Base-by-base conservation (phyloP, 352 stramenopile species). In the Plasmopara viticola region DNA sequence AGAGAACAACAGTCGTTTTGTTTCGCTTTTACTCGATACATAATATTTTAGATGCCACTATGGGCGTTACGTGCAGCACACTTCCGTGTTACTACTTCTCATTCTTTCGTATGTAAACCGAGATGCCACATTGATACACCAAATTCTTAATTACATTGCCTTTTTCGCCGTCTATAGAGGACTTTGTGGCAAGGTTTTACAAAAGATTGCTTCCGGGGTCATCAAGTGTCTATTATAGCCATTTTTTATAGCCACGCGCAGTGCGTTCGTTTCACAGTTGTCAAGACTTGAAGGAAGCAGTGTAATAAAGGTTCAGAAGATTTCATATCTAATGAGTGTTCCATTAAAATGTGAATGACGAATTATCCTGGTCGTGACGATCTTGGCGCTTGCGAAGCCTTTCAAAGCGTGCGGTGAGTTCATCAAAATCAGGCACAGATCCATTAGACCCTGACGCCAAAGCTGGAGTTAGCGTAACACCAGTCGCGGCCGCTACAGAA, bases 391-490 rank as follows among this genome's bases (percentile, higher is more conserved):
- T 79, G 37, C 83, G 78, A 52, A 98, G 70, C 6, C 78, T 79
- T 39, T 96, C 84, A 63, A 98, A 98, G 20, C 90, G 84, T 9
- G 87, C 88, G 2, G 90, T 95, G 48, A 98, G 81, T 60, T 97
- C 88, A 49, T 97, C 86, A 68, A 97, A 98, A 62, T 96, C 84
- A 12, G 84, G 82, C 4, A 90, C 65, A 8, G 38, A 47, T 6
- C 72, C 81, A 17, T 78, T 72, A 8, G 59, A 48, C 14, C 60
- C n/a, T 41, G 59, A 20, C 10, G 50, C 43, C 13, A 52, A 20
- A 20, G 56, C 20, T 13, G 55, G 14, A 15, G 53, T 33, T n/a
- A 54, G n/a, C 8, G 43, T 14, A 48, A 14, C 31, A 15, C 9
- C 17, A 46, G 10, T 35, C 5, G 31, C 10, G 6, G 4, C 10